Evolutionary conservation across 306 rosid genomes (phyloP).

Genomic region (Vigna reflexopilosa): DNA sequence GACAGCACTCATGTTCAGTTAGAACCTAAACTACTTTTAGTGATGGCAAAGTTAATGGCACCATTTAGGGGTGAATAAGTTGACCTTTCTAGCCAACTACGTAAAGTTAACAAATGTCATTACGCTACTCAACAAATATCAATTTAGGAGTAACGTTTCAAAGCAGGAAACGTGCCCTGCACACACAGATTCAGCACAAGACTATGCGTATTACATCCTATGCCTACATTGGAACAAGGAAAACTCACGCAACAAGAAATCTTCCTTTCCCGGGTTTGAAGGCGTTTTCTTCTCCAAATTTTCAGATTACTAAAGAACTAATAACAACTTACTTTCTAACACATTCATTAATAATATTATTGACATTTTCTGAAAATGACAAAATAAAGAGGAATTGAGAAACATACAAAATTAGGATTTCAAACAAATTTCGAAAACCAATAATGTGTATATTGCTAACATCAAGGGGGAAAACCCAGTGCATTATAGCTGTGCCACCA

Average conservation of each 20-base stretch:
- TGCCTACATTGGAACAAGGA: background rate
- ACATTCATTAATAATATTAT: no score
- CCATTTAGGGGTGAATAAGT: background rate
- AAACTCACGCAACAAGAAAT: no score
- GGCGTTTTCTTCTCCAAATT: background rate
- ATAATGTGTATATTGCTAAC: background rate
- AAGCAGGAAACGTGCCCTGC: background rate
- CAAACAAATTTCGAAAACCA: background rate
- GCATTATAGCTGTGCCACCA: background rate
- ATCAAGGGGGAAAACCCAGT: background rate
- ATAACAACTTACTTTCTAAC: background rate
- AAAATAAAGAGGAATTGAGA: no score
- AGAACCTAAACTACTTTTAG: background rate
- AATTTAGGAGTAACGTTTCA: constrained; percentile 1
- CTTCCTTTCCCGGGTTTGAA: background rate
- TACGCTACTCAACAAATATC: background rate
- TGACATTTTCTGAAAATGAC: no score
- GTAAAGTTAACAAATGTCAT: background rate
- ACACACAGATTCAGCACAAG: background rate
- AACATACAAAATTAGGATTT: background rate
- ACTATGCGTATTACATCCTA: background rate
- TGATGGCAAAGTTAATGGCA: constrained; percentile 22
- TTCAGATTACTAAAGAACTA: background rate
- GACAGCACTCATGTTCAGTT: background rate
- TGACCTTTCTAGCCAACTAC: background rate